Percentiles rank a stretch among this genome's conserved stretches.
phyloP scores from a whole-genome alignment of 108 stramenopile genomes.

The Chaetoceros muelleri region DNA sequence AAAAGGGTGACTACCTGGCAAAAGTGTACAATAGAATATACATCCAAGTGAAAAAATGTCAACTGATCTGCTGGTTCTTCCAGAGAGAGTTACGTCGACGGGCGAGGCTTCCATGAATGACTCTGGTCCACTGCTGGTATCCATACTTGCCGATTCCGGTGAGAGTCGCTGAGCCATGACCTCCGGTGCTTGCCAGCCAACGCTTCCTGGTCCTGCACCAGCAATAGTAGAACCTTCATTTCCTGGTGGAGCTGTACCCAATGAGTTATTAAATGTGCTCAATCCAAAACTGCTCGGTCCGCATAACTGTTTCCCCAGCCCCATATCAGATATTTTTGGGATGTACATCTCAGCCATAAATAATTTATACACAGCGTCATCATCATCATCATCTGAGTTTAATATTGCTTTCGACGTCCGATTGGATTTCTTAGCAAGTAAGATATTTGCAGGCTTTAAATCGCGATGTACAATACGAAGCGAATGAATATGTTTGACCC shows the following conservation, averaged over 20 bases:
- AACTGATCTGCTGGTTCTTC: conserved; percentile 74
- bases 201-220: conserved; percentile 79
- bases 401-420: conserved; percentile 12
- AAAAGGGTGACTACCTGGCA: conserved; percentile 89
- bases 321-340: conserved; percentile 95
- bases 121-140: conserved; percentile 15
- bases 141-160: conserved; percentile 32
- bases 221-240: conserved; percentile 35
- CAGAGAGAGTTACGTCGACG: conserved; percentile 18
- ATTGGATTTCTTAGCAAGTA: conserved; percentile 48
- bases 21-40: conserved; percentile 82
- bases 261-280: conserved; percentile 58
- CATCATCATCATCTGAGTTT: conserved; percentile 17
- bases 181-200: conserved; percentile 97
- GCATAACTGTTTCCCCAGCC: conserved; percentile 86
- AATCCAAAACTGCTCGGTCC: conserved; percentile 86
- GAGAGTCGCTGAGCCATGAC: conserved; percentile 75
- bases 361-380: conserved; percentile 25
- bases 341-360: conserved; percentile 64
- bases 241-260: conserved; percentile 26
- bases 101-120: conserved; percentile 35
- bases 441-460: conserved; percentile 88
- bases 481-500: conserved; percentile 83
- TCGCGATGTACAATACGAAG: conserved; percentile 88
- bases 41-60: conserved; percentile 97